Evolutionary conservation across 352 stramenopile genomes (phyloP).

Genomic region (Globisporangium mamillatum): DNA sequence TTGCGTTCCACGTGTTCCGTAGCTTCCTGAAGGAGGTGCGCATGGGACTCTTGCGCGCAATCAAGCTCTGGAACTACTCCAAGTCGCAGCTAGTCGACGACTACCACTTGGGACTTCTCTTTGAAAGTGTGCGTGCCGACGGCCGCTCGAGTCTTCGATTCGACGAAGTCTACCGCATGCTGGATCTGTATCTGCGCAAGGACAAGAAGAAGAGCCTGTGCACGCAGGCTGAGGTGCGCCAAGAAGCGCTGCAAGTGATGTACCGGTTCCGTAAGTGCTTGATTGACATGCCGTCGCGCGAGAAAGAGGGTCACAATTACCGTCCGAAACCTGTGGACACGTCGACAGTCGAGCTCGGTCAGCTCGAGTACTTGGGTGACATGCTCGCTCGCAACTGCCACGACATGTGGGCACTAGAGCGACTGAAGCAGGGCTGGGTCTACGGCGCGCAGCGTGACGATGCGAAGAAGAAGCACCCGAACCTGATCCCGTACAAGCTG

Average conservation of each 20-base stretch:
- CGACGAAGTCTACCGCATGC: slow-evolving; percentile 83
- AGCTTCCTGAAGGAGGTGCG: slow-evolving; percentile 74
- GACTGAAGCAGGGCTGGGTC: slow-evolving; percentile 82
- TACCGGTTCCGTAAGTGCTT: slow-evolving; percentile 86
- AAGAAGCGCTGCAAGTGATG: slow-evolving; percentile 84
- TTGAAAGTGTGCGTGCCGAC: slow-evolving; percentile 71
- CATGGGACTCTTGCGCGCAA: slow-evolving; percentile 65
- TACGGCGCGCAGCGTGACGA: slow-evolving; percentile 74
- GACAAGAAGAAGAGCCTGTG: slow-evolving; percentile 67
- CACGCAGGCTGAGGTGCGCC: slow-evolving; percentile 68
- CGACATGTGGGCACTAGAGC: slow-evolving; percentile 84
- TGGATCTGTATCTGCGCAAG: slow-evolving; percentile 81
- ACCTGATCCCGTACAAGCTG: slow-evolving; percentile 80
- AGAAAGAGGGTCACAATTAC: slow-evolving; percentile 89
- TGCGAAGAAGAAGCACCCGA: slow-evolving; percentile 70
- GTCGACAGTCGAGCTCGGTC: slow-evolving; percentile 61
- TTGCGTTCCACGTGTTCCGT: slow-evolving; percentile 69
- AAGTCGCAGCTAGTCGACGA: slow-evolving; percentile 78
- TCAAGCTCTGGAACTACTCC: slow-evolving; percentile 81
- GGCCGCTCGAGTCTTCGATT: slow-evolving; percentile 74
- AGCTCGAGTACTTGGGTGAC: slow-evolving; percentile 68
- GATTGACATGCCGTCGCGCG: slow-evolving; percentile 86
- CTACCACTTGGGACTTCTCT: slow-evolving; percentile 79
- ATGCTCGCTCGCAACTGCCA: slow-evolving; percentile 83
- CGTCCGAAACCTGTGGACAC: slow-evolving; percentile 84